Evolutionary conservation across 2,329 filamentous ascomycete genomes (phyloP).

Genomic region (Colletotrichum eremochloae): DNA sequence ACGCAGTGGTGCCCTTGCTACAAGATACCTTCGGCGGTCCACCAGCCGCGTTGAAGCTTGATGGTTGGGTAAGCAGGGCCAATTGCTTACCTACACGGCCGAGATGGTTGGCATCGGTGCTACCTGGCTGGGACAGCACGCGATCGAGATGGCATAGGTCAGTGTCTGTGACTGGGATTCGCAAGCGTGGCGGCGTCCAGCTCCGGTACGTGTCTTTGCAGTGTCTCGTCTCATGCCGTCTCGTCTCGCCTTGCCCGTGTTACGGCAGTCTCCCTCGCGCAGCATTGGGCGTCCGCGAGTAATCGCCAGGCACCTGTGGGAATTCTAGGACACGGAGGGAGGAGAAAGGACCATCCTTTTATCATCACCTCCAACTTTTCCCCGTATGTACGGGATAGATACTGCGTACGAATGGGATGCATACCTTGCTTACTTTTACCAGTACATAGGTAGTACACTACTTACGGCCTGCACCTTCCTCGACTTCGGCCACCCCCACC

Average conservation of each 20-base stretch:
- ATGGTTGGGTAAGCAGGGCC: conserved; percentile 12
- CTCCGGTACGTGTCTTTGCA: conserved; percentile 28
- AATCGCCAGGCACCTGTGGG: conserved; percentile 7
- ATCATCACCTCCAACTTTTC: too few species aligned
- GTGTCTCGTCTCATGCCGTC: conserved; percentile 40
- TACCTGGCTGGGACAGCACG: neutral
- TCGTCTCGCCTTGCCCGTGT: conserved; percentile 30
- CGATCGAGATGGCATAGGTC: neutral
- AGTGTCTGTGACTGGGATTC: neutral
- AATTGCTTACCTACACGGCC: conserved; percentile 14
- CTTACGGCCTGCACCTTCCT: conserved; percentile 12
- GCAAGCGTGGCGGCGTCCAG: neutral
- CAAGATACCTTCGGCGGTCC: neutral
- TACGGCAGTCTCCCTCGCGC: conserved; percentile 28
- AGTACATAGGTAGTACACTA: too few species aligned
- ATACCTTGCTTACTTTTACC: too few species aligned
- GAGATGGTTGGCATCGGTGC: neutral
- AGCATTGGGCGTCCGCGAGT: conserved; percentile 23
- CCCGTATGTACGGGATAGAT: too few species aligned
- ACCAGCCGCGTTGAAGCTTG: neutral
- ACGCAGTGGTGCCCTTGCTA: neutral
- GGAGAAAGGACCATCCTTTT: conserved; percentile 6
- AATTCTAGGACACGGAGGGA: conserved; percentile 16
- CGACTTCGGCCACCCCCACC: conserved; percentile 31
- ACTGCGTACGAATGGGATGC: too few species aligned